phyloP scores from a whole-genome alignment of 177 flowering plant species.

The Vitis hybrid region DNA sequence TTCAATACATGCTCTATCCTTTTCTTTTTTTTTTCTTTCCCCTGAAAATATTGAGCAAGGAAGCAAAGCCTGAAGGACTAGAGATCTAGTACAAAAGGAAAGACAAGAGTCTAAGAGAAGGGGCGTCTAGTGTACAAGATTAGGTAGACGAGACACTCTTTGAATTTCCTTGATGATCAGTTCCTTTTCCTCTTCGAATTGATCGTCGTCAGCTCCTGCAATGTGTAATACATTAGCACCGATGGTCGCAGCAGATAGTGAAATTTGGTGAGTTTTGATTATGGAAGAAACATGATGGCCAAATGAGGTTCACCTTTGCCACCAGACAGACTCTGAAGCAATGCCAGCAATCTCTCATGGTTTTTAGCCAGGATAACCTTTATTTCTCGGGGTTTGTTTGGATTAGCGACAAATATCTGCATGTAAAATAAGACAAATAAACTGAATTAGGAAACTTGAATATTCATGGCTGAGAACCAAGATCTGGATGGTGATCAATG shows the following conservation, averaged over 20 bases:
- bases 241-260: too few relatives aligned
- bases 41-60: neutral
- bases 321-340: slow-evolving; percentile 66
- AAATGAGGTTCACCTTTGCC: slow-evolving; percentile 58
- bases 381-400: slow-evolving; percentile 84
- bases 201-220: slow-evolving; percentile 82
- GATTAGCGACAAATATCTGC: slow-evolving; percentile 97
- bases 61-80: neutral
- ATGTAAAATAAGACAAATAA: slow-evolving; percentile 1
- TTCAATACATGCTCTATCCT: neutral
- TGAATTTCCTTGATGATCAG: slow-evolving; percentile 80
- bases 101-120: neutral
- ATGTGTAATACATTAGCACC: neutral
- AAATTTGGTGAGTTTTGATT: too few relatives aligned
- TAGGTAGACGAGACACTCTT: slow-evolving; percentile 54
- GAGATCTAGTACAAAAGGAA: neutral
- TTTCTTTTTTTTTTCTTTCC: neutral
- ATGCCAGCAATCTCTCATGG: slow-evolving; percentile 58
- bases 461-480: too few relatives aligned
- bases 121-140: slow-evolving; percentile 21
- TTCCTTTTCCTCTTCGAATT: slow-evolving; percentile 92
- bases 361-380: slow-evolving; percentile 75
- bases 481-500: too few relatives aligned
- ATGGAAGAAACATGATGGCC: neutral
- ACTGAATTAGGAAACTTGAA: too few relatives aligned